phyloP scores from a whole-genome alignment of 169 alveolate genomes.

The Plasmodium vivax region DNA sequence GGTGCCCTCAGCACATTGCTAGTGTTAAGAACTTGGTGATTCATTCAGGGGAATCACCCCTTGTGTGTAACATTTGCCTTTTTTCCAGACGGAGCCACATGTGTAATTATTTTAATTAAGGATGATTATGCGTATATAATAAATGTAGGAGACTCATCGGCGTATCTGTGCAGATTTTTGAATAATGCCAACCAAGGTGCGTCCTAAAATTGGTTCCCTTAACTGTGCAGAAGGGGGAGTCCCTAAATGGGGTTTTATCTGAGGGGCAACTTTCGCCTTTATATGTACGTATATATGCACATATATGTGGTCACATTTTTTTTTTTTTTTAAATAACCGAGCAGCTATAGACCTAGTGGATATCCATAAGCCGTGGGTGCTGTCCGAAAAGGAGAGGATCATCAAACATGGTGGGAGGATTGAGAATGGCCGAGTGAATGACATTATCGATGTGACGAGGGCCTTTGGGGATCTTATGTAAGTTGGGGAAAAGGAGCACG shows the following conservation, averaged over 20 bases:
- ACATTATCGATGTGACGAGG: slow-evolving; percentile 95
- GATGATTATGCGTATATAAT: slow-evolving; percentile 79
- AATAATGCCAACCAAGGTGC: slow-evolving; percentile 44
- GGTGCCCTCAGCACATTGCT: not conserved
- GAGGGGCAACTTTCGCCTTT: not conserved
- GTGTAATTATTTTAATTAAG: slow-evolving; percentile 80
- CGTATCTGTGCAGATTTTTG: slow-evolving; percentile 81
- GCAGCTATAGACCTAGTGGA: slow-evolving; percentile 92
- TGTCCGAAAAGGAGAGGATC: slow-evolving; percentile 94
- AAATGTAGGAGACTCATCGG: slow-evolving; percentile 89
- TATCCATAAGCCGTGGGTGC: slow-evolving; percentile 97
- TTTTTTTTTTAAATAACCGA: not conserved
- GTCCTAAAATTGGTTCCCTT: slow-evolving; percentile 4
- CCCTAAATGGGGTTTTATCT: not conserved
- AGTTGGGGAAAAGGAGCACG: slow-evolving; percentile 45
- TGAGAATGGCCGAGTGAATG: slow-evolving; percentile 96
- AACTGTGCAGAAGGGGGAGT: not conserved
- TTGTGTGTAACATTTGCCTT: not conserved
- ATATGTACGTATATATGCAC: slow-evolving; percentile 2
- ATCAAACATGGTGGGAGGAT: slow-evolving; percentile 95
- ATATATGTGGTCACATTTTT: not conserved
- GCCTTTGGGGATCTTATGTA: slow-evolving; percentile 97
- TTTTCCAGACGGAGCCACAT: slow-evolving; percentile 89
- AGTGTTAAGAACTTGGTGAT: not conserved
- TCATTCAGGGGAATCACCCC: slow-evolving; percentile 1